Evolutionary conservation across 192 early-diverging fungal species (phyloP), one percentile per base, ranked within the genome.

Genomic region (Umbelopsis isabellina): DNA sequence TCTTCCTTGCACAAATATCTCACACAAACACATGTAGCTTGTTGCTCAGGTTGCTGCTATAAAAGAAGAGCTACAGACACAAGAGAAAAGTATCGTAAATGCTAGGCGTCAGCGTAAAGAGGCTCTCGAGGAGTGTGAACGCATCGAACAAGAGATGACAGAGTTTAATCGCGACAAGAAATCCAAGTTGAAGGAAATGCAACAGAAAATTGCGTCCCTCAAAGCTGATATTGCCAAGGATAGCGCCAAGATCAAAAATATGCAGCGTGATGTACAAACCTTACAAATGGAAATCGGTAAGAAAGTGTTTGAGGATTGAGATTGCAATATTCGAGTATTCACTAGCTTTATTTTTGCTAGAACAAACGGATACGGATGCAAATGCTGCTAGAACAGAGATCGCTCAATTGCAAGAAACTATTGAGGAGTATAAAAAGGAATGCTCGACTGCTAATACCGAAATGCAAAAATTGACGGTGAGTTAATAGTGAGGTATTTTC

Each of bases 81-180:
- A 83, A 21, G 81, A 85, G 53, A 44, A 49, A 21, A 76, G 30
- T 2, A 78, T 81, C 21, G 65, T 80, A 8, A 68, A 77, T 4
- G 83, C 92, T 1, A 78, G 76, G 1, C 41, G 73, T 16, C 83
- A 80, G 67, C 74, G 78, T 45, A 75, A 82, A n/a, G 80, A 83
- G 12, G 88, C 88, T 22, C 25, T 77, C 15, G 76, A 72, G 37
- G 84, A 88, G 13, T 86, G 83, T 20, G 69, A 85, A 52, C 80
- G 84, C 37, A 91, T 96, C 51, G 92, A 93, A 69, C 70, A 78
- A 46, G 96, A 99, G 75, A 97, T 98, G 94, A 82, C 84, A 23
- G 95, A 97, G 73, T 95, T 97, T 49, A 88, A 91, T 61, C 82
- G 82, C 41, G 90, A 99, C 77, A 94, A 94, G 72, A 94, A 95